Evolutionary conservation across 225 moss, liverwort and hornwort species (phyloP), one percentile per base, ranked within the genome.

Genomic region (Takakia lepidozioides): DNA sequence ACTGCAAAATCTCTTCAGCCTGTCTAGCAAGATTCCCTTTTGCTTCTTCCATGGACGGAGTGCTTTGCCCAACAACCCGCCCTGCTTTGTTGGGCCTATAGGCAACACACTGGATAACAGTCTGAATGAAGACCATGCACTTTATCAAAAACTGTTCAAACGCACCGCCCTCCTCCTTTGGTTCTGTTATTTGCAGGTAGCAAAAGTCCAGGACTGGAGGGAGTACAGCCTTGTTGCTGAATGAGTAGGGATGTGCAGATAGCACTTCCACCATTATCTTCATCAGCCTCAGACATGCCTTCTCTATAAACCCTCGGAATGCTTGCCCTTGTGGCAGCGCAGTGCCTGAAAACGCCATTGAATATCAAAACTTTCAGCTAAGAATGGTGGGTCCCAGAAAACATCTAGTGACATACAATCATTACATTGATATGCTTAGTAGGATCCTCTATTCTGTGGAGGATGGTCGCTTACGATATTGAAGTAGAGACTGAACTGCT

Each of bases 281-380:
- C 98, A 98, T 98, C 72, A 98, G 52, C 64, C 83, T 91, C 76
- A 98, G 78, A 72, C 98, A 91, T 26, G 98, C 87, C 67, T 81
- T 91, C 65, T 98, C 83, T 44, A 91, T 70, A 50, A 98, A 98
- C 32, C 75, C 81, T 49, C 62, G 82, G 60, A 98, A 78, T 35
- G 71, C 56, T 45, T 68, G 59, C 25, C 66, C 76, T 51, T 64
- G 68, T 47, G 57, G 66, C 54, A 73, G 64, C 56, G 75, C 82
- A 60, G 65, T 59, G 64, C 95, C 95, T 95, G 84, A 25, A 58
- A 38, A 42, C n/a, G n/a, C n/a, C n/a, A n/a, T n/a, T n/a, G n/a
- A n/a, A n/a, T n/a, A n/a, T n/a, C n/a, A n/a, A n/a, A n/a, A n/a
- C n/a, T n/a, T n/a, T n/a, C n/a, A n/a, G n/a, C n/a, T n/a, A n/a